Conservation (phyloP, 2,329 filamentous ascomycete species). For the Ambrosiella xylebori region DNA sequence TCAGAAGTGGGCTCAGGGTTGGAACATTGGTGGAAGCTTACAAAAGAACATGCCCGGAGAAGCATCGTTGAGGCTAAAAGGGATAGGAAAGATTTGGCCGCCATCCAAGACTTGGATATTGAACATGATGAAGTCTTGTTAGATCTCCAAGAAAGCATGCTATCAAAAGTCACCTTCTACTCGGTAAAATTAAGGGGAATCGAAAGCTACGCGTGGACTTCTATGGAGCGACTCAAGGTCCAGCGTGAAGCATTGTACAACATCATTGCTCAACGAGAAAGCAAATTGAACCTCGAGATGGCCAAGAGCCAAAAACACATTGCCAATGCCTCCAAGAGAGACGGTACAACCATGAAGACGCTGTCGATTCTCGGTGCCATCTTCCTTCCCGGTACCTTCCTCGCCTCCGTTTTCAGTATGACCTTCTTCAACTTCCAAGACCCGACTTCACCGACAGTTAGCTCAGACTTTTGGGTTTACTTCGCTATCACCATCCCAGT, state of each 20-base stretch:
- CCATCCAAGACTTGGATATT: background rate
- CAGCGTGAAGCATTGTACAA: slow-evolving; percentile 47
- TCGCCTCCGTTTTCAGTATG: slow-evolving; percentile 49
- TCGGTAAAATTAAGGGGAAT: slow-evolving; percentile 41
- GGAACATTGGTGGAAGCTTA: slow-evolving; percentile 23
- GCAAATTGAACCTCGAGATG: slow-evolving; percentile 45
- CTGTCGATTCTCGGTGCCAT: slow-evolving; percentile 45
- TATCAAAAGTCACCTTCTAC: slow-evolving; percentile 40
- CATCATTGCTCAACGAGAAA: slow-evolving; percentile 48
- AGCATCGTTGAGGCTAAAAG: background rate
- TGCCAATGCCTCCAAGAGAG: slow-evolving; percentile 41
- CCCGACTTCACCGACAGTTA: slow-evolving; percentile 28
- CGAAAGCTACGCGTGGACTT: slow-evolving; percentile 46
- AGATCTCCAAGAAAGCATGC: slow-evolving; percentile 33
- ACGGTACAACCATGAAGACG: slow-evolving; percentile 48
- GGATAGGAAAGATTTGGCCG: background rate
- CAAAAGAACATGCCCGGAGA: background rate
- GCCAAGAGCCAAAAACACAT: slow-evolving; percentile 41
- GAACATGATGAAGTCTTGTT: slow-evolving; percentile 9
- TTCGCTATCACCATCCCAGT: slow-evolving; percentile 43
- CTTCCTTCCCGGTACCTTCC: slow-evolving; percentile 44
- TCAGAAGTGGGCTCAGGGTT: slow-evolving; percentile 32
- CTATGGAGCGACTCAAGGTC: slow-evolving; percentile 41
- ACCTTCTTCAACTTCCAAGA: slow-evolving; percentile 47
- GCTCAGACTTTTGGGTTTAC: slow-evolving; percentile 40